Evolutionary conservation across 176 grass and related monocot genomes (phyloP), one percentile per base, ranked within the genome.

Genomic region (maize (Zea mays)): DNA sequence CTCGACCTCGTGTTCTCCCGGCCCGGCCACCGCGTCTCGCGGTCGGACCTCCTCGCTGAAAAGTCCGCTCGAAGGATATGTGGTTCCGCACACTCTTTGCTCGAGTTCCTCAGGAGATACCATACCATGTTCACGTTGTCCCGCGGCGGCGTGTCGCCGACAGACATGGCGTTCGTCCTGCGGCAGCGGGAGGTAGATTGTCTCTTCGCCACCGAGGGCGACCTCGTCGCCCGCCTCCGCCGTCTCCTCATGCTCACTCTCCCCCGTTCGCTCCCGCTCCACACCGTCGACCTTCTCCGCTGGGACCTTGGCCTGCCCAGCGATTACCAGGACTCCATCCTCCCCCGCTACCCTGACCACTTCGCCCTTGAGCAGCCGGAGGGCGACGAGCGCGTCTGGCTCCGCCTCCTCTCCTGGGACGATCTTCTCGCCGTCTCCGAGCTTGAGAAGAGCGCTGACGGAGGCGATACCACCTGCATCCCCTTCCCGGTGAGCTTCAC

Each of bases 271-370:
- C 75, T 97, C 10, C 93, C 93, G 3, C 87, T 97, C 65, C 90
- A 92, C 67, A 82, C 87, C 21, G 17, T 97, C 62, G 90, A 97
- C 83, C 90, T 92, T 34, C 90, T 97, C 20, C 79, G 79, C 75
- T 92, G 90, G 90, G 93, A 97, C 83, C 85, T 97, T 41, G 93
- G 90, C 73, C 82, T 92, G 56, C 86, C 84, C 47, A 52, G 49
- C 44, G 85, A 92, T 65, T 92, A 97, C 85, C 87, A 77, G 10
- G 48, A 65, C 48, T 72, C 85, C 40, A 62, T 97, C 79, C 51
- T 97, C 49, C 62, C 62, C 44, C 84, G 87, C 41, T 74, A 92
- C 69, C 87, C 67, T 0, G 78, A 90, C 8, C 54, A 77, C 78
- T 97, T 97, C 62, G 75, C 78, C 6, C 46, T 90, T 16, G 79